Base-by-base conservation (phyloP, 352 stramenopile genomes). In the Globisporangium takayamanum region DNA sequence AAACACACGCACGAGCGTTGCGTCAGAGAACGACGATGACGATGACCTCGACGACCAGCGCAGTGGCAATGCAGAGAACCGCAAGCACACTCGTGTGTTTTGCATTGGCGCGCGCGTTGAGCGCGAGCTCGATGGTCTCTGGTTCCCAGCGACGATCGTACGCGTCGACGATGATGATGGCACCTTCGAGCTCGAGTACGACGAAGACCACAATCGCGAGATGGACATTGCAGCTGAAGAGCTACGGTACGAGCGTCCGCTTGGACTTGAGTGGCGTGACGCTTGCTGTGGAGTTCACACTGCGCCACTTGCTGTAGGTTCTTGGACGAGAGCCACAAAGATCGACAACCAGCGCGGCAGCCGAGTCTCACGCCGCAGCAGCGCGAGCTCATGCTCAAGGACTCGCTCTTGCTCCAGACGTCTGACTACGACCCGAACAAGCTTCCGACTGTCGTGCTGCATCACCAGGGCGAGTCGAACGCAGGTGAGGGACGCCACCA, bases 131-230 rank as follows among this genome's bases (percentile, higher is more conserved):
- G 84, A 93, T 50, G 80, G 81, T 2, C 66, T 88, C 26, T 93
- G 80, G 84, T 93, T 91, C 59, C 70, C 80, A 30, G 84, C 66
- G 45, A 87, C 74, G 6, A 78, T 93, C 61, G 73, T 86, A 15
- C 55, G 59, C 5, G 63, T 57, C 16, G 67, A 82, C 33, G 73
- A 73, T 1, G 54, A 62, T 45, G 77, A 84, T 53, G 77, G 76
- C 28, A 74, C 69, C 20, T 89, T 79, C 28, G 78, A 89, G 55
- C 66, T 93, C 42, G 73, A 90, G 59, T 93, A 93, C 54, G 80
- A 93, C 48, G 84, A 93, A 57, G 80, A 89, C 50, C 71, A 83
- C 64, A 89, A 89, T 50, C 72, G 77, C 51, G 80, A 93, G 58
- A 62, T 60, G 8, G 78, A 89, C 50, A 76, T 93, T 16, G 68